Percentiles rank a stretch among this genome's conserved stretches.
These are phyloP conservation scores for Quercus rubra DNA, from an alignment of 306 rosid genomes.

Conservation along the genomic window DNA sequence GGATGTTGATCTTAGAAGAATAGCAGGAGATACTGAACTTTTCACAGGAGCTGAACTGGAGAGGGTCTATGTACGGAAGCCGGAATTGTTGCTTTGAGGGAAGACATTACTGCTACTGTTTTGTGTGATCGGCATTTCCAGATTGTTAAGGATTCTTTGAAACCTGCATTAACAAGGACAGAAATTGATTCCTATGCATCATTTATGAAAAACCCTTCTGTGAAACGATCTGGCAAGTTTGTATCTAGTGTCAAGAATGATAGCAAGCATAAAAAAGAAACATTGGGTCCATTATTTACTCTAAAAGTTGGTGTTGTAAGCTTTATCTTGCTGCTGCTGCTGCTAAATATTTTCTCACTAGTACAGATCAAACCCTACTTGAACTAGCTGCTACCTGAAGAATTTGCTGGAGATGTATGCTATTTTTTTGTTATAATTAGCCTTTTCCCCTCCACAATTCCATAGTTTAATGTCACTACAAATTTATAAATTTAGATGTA, in stretches of 20 bases:
- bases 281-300: constrained; percentile 16
- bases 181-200: constrained; percentile 51
- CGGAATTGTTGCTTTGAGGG: constrained; percentile 79
- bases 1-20: constrained; percentile 60
- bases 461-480: background rate
- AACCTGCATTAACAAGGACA: constrained; percentile 54
- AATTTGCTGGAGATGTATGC: background rate
- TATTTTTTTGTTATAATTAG: background rate
- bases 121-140: constrained; percentile 64
- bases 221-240: constrained; percentile 10
- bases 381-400: constrained; percentile 32
- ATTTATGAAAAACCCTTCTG: constrained; percentile 51
- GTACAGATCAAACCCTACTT: constrained; percentile 23
- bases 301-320: constrained; percentile 37
- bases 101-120: constrained; percentile 58
- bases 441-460: background rate
- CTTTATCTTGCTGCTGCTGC: constrained; percentile 26
- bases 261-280: background rate
- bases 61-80: constrained; percentile 80
- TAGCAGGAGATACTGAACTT: constrained; percentile 72
- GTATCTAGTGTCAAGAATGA: constrained; percentile 19
- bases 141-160: constrained; percentile 53
- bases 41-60: constrained; percentile 93
- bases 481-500: background rate
- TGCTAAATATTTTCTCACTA: constrained; percentile 34